These are phyloP conservation scores for Daedalea quercina DNA, from an alignment of 768 basidiomycete genomes.

Conservation along the genomic window DNA sequence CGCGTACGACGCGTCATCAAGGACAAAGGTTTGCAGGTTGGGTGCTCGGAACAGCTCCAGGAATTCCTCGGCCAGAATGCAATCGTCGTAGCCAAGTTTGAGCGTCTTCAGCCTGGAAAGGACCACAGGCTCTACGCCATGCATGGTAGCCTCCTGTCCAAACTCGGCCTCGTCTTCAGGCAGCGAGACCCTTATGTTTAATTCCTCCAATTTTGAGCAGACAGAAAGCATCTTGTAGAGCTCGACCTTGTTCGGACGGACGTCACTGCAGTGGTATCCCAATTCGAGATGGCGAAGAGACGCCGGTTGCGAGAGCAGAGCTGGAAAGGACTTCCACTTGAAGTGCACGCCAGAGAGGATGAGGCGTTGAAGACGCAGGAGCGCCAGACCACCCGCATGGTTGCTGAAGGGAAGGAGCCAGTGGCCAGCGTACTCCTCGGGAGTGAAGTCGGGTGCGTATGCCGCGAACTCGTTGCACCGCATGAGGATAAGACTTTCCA, in stretches of 20 bases:
- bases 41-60: slow-evolving; percentile 38
- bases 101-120: slow-evolving; percentile 35
- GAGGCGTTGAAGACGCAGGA: slow-evolving; percentile 42
- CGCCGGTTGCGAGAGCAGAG: slow-evolving; percentile 4
- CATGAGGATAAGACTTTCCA: slow-evolving; percentile 49
- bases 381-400: slow-evolving; percentile 6
- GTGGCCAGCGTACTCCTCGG: slow-evolving; percentile 29
- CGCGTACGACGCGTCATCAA: slow-evolving; percentile 39
- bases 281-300: slow-evolving; percentile 36
- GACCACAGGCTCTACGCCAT: slow-evolving; percentile 22
- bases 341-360: slow-evolving; percentile 52
- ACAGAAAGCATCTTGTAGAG: slow-evolving; percentile 37
- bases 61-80: slow-evolving; percentile 30
- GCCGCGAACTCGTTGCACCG: slow-evolving; percentile 53
- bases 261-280: slow-evolving; percentile 45
- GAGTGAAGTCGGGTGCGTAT: slow-evolving; percentile 38
- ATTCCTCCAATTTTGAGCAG: slow-evolving; percentile 32
- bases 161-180: slow-evolving; percentile 17
- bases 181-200: slow-evolving; percentile 45
- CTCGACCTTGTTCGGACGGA: slow-evolving; percentile 43
- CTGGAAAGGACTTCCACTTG: slow-evolving; percentile 40
- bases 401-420: slow-evolving; percentile 10
- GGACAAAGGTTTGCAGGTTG: slow-evolving; percentile 27
- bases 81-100: slow-evolving; percentile 38
- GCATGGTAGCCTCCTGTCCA: slow-evolving; percentile 12